These are phyloP conservation scores for Cytospora piceicola DNA, from an alignment of 2,329 filamentous ascomycete species.

Conservation along the genomic window DNA sequence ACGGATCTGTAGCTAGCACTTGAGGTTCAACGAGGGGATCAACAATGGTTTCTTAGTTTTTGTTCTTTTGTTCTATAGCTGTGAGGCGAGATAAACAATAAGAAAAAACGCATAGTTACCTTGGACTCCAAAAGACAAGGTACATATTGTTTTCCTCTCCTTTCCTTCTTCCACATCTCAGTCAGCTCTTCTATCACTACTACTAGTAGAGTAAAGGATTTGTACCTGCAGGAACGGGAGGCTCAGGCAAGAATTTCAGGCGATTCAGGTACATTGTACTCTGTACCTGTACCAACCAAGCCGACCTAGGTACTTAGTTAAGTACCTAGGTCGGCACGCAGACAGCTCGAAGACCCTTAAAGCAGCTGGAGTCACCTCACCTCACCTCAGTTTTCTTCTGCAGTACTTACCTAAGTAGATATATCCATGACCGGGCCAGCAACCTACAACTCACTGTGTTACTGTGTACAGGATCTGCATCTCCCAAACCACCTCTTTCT, in stretches of 20 bases:
- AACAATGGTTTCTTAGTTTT: not conserved
- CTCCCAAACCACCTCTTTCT: too few species aligned
- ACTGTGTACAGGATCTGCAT: too few species aligned
- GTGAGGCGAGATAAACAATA: too few species aligned
- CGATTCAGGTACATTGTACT: not conserved
- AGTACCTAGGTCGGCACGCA: too few species aligned
- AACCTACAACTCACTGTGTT: too few species aligned
- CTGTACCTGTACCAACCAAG: not conserved
- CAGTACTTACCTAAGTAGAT: too few species aligned
- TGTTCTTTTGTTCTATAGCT: not conserved
- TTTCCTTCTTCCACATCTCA: not conserved
- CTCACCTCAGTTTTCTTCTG: too few species aligned
- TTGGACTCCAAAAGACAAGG: not conserved
- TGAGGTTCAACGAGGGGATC: not conserved
- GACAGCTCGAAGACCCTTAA: too few species aligned
- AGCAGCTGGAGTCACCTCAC: too few species aligned
- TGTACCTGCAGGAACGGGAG: slow-evolving; percentile 5
- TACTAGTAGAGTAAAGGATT: not conserved
- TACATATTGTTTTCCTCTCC: not conserved
- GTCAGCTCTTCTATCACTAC: not conserved
- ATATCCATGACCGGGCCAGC: too few species aligned
- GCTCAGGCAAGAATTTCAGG: not conserved
- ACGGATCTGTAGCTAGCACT: too few species aligned
- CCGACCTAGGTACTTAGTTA: not conserved
- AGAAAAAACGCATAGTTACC: too few species aligned